phyloP scores from a whole-genome alignment of 2,329 filamentous ascomycete genomes.

The Salinomyces thailandicus region DNA sequence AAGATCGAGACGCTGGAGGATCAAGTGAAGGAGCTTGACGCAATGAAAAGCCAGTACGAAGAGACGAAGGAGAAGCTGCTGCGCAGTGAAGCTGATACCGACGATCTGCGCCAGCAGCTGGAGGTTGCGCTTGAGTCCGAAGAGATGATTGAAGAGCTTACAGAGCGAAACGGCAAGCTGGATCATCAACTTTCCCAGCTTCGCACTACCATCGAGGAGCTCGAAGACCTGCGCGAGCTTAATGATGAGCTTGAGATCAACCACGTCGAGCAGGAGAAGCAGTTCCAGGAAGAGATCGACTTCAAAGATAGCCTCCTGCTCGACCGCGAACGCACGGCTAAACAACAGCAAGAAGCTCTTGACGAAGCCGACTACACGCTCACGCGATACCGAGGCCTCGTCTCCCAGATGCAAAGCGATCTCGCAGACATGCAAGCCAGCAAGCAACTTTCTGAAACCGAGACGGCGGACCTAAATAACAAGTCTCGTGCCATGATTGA shows the following conservation, averaged over 20 bases:
- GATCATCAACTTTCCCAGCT: conserved; percentile 76
- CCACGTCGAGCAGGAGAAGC: conserved; percentile 84
- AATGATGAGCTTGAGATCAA: conserved; percentile 92
- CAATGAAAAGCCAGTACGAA: conserved; percentile 50
- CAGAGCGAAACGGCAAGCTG: conserved; percentile 74
- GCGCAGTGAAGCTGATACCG: conserved; percentile 62
- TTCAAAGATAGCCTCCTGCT: conserved; percentile 72
- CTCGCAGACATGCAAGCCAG: conserved; percentile 87
- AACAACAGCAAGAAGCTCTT: conserved; percentile 66
- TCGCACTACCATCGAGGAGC: conserved; percentile 69
- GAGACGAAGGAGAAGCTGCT: conserved; percentile 61
- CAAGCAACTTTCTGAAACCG: conserved; percentile 82
- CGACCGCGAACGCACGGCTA: conserved; percentile 65
- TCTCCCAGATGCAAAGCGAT: conserved; percentile 73
- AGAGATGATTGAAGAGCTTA: conserved; percentile 87
- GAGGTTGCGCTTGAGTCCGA: conserved; percentile 82
- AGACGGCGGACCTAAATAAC: conserved; percentile 80
- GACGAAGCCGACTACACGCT: conserved; percentile 88
- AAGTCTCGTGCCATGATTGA: conserved; percentile 93
- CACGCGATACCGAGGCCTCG: conserved; percentile 77
- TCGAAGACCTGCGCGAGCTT: conserved; percentile 82
- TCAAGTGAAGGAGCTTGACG: conserved; percentile 33
- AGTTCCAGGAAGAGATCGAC: conserved; percentile 87
- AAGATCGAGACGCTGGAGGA: conserved; percentile 38
- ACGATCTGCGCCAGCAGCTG: conserved; percentile 81